phyloP scores from a whole-genome alignment of 192 early-diverging fungal species.

The Allomyces javanicus region DNA sequence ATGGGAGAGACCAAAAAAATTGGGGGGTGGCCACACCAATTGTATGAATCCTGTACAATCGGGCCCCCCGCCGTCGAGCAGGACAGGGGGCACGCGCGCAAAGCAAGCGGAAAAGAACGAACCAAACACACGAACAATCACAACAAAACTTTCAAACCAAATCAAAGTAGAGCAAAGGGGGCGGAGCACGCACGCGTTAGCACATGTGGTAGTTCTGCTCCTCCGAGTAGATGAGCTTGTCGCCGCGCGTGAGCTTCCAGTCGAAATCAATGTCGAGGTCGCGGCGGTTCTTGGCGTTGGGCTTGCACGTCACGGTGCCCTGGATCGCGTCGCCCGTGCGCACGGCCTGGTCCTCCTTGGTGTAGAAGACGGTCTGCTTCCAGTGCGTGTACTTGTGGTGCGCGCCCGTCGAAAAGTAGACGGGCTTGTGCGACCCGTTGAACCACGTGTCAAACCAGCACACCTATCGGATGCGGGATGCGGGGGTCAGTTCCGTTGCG shows the following conservation, averaged over 20 bases:
- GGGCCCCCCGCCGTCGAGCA: no score
- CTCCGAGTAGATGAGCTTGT: conserved; percentile 23
- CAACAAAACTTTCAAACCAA: no score
- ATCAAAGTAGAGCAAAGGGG: no score
- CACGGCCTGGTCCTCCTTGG: conserved; percentile 45
- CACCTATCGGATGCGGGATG: not conserved
- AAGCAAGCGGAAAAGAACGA: no score
- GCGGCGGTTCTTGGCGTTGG: conserved; percentile 71
- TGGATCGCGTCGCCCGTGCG: conserved; percentile 52
- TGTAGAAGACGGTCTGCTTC: conserved; percentile 99
- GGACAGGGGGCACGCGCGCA: no score
- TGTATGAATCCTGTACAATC: no score
- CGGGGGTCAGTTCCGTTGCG: no score
- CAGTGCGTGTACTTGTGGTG: conserved; percentile 90
- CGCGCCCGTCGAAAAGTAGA: conserved; percentile 62
- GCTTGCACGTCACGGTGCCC: conserved; percentile 42
- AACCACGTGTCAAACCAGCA: conserved; percentile 96
- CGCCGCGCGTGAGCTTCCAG: conserved; percentile 38
- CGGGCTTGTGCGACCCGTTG: conserved; percentile 69
- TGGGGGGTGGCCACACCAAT: no score
- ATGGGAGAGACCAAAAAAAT: no score
- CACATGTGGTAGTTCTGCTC: conserved; percentile 52
- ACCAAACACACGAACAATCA: no score
- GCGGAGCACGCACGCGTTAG: not conserved
- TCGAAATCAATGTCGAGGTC: conserved; percentile 79